These are phyloP conservation scores for Phytophthora constricta DNA, from an alignment of 352 stramenopile genomes.

Conservation along the genomic window DNA sequence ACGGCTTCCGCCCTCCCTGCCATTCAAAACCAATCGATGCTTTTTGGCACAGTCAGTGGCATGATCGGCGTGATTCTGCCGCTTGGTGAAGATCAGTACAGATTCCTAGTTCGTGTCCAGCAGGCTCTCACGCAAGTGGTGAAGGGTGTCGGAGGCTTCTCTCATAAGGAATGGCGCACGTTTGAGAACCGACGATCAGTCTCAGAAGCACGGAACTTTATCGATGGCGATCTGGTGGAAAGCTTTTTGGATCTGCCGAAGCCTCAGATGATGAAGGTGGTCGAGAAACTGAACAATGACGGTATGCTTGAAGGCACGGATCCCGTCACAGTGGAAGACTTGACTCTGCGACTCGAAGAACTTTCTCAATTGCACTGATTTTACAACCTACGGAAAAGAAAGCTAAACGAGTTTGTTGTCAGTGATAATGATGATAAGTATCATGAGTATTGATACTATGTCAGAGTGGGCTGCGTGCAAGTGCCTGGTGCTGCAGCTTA, in stretches of 20 bases:
- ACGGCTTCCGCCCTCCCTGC: conserved; percentile 9
- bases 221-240: conserved; percentile 96
- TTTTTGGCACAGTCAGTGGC: conserved; percentile 97
- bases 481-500: neutral
- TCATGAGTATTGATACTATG: too few relatives aligned
- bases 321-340: conserved; percentile 67
- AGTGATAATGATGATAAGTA: too few relatives aligned
- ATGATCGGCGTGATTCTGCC: conserved; percentile 95
- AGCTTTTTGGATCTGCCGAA: conserved; percentile 94
- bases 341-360: conserved; percentile 80
- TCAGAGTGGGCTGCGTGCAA: too few relatives aligned
- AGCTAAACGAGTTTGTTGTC: too few relatives aligned
- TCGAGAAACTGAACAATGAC: conserved; percentile 93
- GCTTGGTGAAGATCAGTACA: conserved; percentile 91
- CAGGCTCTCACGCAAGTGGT: conserved; percentile 90
- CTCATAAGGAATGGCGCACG: conserved; percentile 93
- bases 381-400: neutral
- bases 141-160: conserved; percentile 92
- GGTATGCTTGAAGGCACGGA: conserved; percentile 71
- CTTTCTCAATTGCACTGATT: conserved; percentile 76
- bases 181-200: conserved; percentile 91
- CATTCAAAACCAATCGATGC: conserved; percentile 59
- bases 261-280: conserved; percentile 89
- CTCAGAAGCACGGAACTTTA: conserved; percentile 92
- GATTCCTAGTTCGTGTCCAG: conserved; percentile 92